Base-by-base conservation (phyloP, 2,329 filamentous ascomycete species). In the Fusarium bactridioides region DNA sequence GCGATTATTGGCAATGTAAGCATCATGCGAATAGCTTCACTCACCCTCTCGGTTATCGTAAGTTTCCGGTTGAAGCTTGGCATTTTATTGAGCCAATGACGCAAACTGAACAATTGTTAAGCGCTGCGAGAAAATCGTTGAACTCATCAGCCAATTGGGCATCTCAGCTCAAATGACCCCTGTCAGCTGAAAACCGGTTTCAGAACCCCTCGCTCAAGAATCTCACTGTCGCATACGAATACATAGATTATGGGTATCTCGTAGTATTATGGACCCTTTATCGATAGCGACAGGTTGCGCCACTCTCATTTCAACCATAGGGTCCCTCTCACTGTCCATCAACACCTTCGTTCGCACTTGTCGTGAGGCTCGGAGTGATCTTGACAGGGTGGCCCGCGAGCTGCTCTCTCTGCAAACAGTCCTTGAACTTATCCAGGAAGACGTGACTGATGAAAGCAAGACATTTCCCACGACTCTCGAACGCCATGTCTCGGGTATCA, bases 211-310 rank as follows among this genome's bases (percentile, higher is more conserved):
- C 54, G 37, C n/a, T 29, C 6, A 4, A n/a, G n/a, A 45, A n/a
- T 25, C 21, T 57, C 13, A 35, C 21, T 3, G 31, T 13, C 12
- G 10, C 16, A n/a, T n/a, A 3, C n/a, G 8, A 12, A 25, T 16
- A 15, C 31, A 13, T 33, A 33, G 29, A 47, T 11, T 9, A 47
- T 47, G n/a, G 23, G 2, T 8, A 16, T 57, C 29, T 47, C 18
- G 4, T 8, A 7, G 4, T 18, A 57, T 4, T 7, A 57, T 57
- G 54, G 54, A 57, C 27, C 54, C 54, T 21, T 4, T 57, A 10
- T 57, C 54, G 5, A 57, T 57, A 47, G 54, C n/a, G 8, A 33
- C 54, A 21, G 54, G 54, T 10, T 57, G 54, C 10, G n/a, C 54
- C 10, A 31, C n/a, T 27, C 54, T 57, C 3, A 47, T 47, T 29